Conservation (phyloP, 129 eudicot genomes). For the Logfia minima region DNA sequence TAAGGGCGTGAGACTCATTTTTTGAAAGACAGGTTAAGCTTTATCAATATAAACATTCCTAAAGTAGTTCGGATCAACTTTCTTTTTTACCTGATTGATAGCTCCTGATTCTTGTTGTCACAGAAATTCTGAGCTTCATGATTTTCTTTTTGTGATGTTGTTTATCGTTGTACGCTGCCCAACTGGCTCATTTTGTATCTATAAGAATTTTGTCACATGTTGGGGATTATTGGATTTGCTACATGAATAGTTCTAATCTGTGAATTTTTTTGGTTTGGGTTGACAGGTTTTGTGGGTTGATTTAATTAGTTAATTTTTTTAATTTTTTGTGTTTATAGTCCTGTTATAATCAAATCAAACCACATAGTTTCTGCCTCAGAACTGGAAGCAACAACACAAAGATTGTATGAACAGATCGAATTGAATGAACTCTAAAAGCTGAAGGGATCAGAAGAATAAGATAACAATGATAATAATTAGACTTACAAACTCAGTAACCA, state of each 20-base stretch:
- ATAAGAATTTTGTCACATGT: not conserved
- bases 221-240: not conserved
- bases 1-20: not conserved
- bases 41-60: not conserved
- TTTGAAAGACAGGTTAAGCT: not conserved
- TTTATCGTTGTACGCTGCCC: not conserved
- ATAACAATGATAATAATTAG: not conserved
- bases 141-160: not conserved
- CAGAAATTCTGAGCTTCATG: not conserved
- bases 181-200: not conserved
- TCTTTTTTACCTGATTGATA: not conserved
- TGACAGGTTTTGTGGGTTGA: not conserved
- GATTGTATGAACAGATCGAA: not conserved
- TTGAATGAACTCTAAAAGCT: not conserved
- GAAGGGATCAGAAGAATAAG: not conserved
- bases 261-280: not conserved
- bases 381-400: not conserved
- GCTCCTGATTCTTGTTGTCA: not conserved
- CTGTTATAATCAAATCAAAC: not conserved
- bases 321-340: not conserved
- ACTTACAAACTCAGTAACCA: not conserved
- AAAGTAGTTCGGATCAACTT: not conserved
- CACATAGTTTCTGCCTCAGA: not conserved
- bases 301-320: no score
- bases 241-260: not conserved